Evolutionary conservation across 208 protist genomes (phyloP), one percentile per base, ranked within the genome.

Genomic region (Leishmania aethiopica): DNA sequence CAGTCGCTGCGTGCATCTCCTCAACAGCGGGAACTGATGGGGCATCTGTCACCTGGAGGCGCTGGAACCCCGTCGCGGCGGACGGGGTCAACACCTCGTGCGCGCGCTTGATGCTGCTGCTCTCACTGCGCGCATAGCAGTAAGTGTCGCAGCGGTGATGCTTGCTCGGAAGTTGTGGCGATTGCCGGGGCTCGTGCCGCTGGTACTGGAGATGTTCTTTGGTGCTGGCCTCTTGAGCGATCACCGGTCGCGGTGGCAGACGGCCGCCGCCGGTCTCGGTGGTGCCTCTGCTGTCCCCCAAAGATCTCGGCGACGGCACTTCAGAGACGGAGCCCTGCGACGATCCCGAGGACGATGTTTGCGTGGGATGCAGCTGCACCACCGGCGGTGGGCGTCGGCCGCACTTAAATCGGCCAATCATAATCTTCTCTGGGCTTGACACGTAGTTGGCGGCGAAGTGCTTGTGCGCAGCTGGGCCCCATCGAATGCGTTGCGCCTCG

Each of bases 371-470:
- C 25, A 78, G 57, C 75, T 51, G 57, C 57, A 78, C 75, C 53
- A 40, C 28, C 10, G 75, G 75, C 19, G 75, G 64, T 15, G 42
- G 77, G 35, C 64, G 40, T 5, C 69, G 69, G 32, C 73, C 57
- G 60, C n/a, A 82, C 74, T 73, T 82, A 55, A 80, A 86, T 2
- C 78, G 78, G 11, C 78, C 78, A 13, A 32, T 78, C 90, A 90
- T 88, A 35, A 92, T 90, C 81, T 92, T 92, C 62, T 95, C 88
- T 7, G 94, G 94, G 51, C 86, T 91, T 13, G 89, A 85, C 25
- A 95, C 86, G 80, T 96, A 97, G 84, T 96, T 97, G 13, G 78
- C 75, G 19, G 91, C 81, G 78, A 95, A 96, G 77, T 90, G 78
- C 72, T 93, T 93, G 84, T 95, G 79, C 11, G 92, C 92, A 47